These are phyloP conservation scores for Setaria italica DNA, from an alignment of 202 grass and related monocot genomes.

Conservation along the genomic window DNA sequence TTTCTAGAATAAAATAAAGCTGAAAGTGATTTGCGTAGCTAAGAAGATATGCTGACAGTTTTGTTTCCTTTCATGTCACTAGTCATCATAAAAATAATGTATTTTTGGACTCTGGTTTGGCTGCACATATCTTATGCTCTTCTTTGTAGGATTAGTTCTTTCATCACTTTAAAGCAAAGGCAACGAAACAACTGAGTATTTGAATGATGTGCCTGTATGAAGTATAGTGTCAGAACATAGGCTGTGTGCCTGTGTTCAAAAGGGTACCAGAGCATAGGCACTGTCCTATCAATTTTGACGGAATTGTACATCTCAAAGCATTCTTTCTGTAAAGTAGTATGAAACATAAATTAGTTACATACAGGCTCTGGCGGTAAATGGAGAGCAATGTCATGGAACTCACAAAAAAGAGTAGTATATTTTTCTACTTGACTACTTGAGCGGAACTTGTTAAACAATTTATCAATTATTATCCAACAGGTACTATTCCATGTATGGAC, in stretches of 20 bases:
- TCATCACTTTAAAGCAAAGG: conserved; percentile 19
- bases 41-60: not conserved
- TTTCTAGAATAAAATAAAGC: conserved; percentile 47
- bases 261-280: not conserved
- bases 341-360: not conserved
- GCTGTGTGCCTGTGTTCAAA: not conserved
- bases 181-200: not conserved
- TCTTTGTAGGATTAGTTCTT: conserved; percentile 7
- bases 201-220: conserved; percentile 31
- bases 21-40: conserved; percentile 33
- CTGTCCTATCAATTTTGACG: not conserved
- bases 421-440: not conserved
- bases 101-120: conserved; percentile 6
- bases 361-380: not conserved
- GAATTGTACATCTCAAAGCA: not conserved
- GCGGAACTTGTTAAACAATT: not conserved
- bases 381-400: conserved; percentile 17
- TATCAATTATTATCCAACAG: conserved; percentile 50
- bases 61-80: conserved; percentile 1
- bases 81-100: not conserved
- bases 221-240: conserved; percentile 24
- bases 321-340: not conserved
- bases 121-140: not conserved
- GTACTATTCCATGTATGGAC: conserved; percentile 95
- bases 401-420: not conserved